These are phyloP conservation scores for Vachellia collinsii DNA, from an alignment of 306 rosid species.

Conservation along the genomic window DNA sequence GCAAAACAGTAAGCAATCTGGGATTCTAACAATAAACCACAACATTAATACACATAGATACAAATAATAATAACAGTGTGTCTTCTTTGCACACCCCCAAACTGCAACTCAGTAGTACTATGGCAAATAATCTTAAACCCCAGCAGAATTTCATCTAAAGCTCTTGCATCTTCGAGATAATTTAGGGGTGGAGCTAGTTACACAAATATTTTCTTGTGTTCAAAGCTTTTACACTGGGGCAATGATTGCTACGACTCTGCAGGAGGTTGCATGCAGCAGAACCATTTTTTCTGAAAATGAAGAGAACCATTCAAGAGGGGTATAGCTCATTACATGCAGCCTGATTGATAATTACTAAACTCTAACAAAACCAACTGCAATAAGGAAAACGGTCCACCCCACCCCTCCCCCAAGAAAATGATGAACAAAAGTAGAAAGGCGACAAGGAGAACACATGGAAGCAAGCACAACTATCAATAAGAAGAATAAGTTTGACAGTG, in stretches of 20 bases:
- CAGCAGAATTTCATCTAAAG: constrained; percentile 59
- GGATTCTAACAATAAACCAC: constrained; percentile 58
- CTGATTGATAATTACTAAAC: constrained; percentile 20
- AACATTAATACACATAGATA: constrained; percentile 66
- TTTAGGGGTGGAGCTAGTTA: constrained; percentile 57
- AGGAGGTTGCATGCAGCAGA: constrained; percentile 91
- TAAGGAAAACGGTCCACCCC: background rate
- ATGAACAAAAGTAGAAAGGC: background rate
- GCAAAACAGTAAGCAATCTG: constrained; percentile 54
- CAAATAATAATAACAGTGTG: constrained; percentile 56
- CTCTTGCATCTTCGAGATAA: constrained; percentile 59
- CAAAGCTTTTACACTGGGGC: constrained; percentile 45
- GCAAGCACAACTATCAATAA: constrained; percentile 14
- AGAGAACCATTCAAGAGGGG: constrained; percentile 39
- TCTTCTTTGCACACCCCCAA: constrained; percentile 59
- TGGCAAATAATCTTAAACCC: constrained; percentile 60
- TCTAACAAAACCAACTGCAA: background rate
- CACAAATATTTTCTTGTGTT: constrained; percentile 57
- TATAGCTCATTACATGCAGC: constrained; percentile 2
- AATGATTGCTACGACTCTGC: constrained; percentile 60
- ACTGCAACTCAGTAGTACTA: constrained; percentile 65
- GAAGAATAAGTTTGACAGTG: constrained; percentile 6
- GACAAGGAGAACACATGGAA: background rate
- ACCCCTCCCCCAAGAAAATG: background rate
- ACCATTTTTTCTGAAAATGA: constrained; percentile 92